Evolutionary conservation across 352 stramenopile species (phyloP), one percentile per base, ranked within the genome.

Genomic region (Phytophthora meadii): DNA sequence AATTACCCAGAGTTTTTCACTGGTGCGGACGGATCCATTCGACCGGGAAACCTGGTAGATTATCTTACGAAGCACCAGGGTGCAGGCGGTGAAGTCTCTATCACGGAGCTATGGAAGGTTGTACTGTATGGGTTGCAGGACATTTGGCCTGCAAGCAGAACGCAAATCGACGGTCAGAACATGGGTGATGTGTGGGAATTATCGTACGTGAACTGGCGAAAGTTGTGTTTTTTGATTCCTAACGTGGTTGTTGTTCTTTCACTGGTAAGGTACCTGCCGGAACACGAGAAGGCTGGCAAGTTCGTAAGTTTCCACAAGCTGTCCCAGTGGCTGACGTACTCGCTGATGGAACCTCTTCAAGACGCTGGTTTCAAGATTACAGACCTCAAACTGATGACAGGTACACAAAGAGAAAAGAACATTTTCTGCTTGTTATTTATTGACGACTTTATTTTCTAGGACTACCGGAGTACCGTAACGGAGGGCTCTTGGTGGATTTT

Each of bases 301-400:
- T 84, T 89, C 39, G 86, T 96, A 30, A 90, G 84, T 60, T 96
- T 96, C 63, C 88, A 96, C 75, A 96, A 96, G 73, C 77, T 96
- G 5, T 94, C 87, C 8, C 88, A 96, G 71, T 96, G 88, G 88
- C 65, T 95, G 48, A 95, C 88, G 17, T 96, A 95, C 70, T 95
- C 87, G 10, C 66, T 96, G 15, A 94, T 96, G 81, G 88, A 96
- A 60, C 88, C 88, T 0, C 68, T 95, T 25, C 79, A 92, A 70
- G 79, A 90, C n/a, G 83, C 84, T n/a, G 84, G 85, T 0, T 77
- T 95, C 28, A 87, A 85, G 48, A 82, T 95, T 47, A 93, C 77
- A 28, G 81, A 95, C 24, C 76, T 92, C 6, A 78, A 88, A 32
- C 69, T 90, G 54, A 93, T 84, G 76, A 82, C 74, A 19, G 77